Percentiles rank a stretch among this genome's conserved stretches.
Conservation (phyloP, 2,329 filamentous ascomycete genomes). For the Trichoderma polysporum region DNA sequence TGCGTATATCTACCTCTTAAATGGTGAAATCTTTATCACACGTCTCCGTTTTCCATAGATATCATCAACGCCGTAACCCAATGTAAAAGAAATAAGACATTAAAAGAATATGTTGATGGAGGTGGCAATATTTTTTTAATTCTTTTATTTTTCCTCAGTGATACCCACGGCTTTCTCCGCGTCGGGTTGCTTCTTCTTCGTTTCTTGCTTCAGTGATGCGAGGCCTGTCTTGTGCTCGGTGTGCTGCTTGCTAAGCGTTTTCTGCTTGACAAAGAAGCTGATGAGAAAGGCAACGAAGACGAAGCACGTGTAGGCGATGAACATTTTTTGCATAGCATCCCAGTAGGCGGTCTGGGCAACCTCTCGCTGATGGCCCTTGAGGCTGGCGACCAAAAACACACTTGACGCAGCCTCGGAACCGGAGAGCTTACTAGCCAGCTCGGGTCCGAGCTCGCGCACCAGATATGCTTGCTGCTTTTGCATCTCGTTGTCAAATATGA, state of each 20-base stretch:
- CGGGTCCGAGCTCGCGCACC: constrained; percentile 47
- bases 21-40: constrained; percentile 1
- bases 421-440: constrained; percentile 52
- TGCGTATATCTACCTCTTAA: not conserved
- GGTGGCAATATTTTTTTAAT: not conserved
- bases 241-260: constrained; percentile 54
- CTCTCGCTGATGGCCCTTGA: constrained; percentile 47
- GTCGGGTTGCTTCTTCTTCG: constrained; percentile 26
- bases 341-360: constrained; percentile 49
- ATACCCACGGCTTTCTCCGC: constrained; percentile 19
- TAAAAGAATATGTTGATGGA: not conserved
- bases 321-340: constrained; percentile 55
- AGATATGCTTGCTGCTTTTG: constrained; percentile 52
- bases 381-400: constrained; percentile 53
- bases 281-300: constrained; percentile 48
- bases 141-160: not conserved
- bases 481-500: constrained; percentile 77
- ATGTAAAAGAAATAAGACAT: not conserved
- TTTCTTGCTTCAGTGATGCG: constrained; percentile 39
- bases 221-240: constrained; percentile 60
- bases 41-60: not conserved
- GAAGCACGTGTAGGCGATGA: constrained; percentile 55
- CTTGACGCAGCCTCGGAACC: constrained; percentile 62
- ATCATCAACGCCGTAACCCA: constrained; percentile 4
- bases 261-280: constrained; percentile 49